Evolutionary conservation across 306 rosid species (phyloP), one percentile per base, ranked within the genome.

Genomic region (Prunus mongolica): DNA sequence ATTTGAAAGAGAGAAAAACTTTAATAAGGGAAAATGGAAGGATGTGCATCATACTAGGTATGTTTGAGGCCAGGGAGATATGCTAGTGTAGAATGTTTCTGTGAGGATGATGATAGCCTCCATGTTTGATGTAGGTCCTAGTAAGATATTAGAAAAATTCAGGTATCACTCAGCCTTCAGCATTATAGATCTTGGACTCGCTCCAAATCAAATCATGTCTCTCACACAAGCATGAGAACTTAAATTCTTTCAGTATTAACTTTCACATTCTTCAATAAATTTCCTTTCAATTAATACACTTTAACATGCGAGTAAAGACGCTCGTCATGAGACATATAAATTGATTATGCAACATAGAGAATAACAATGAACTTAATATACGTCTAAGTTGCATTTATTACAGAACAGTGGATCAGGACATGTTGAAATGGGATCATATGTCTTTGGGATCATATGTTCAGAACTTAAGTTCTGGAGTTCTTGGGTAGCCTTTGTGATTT

Each of bases 1-100:
- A 54, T 8, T 30, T 13, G 32, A 52, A 69, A 19, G 50, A 71
- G 27, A 30, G 27, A 46, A 28, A 45, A 19, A 20, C 38, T 51
- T 50, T 71, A 14, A 30, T 32, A 18, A 71, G 46, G 58, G 46
- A 32, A 54, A 20, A 1, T 30, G 50, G n/a, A 55, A 71, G 34
- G 16, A 34, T 19, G 19, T 27, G 34, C 14, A 54, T n/a, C 38
- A 28, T 16, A 12, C 30, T 5, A 13, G 20, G 49, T 64, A 22
- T 79, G 30, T 60, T 72, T 65, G 70, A 20, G 60, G 67, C 61
- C 41, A 75, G 41, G 54, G 41, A 54, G 66, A n/a, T 30, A 52
- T 16, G 20, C 44, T 45, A 6, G 57, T 46, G 22, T 25, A 12
- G 12, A 44, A n/a, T 34, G 14, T 12, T 41, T 12, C 12, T 1